phyloP scores from a whole-genome alignment of 306 rosid genomes.

The Albizia julibrissin region DNA sequence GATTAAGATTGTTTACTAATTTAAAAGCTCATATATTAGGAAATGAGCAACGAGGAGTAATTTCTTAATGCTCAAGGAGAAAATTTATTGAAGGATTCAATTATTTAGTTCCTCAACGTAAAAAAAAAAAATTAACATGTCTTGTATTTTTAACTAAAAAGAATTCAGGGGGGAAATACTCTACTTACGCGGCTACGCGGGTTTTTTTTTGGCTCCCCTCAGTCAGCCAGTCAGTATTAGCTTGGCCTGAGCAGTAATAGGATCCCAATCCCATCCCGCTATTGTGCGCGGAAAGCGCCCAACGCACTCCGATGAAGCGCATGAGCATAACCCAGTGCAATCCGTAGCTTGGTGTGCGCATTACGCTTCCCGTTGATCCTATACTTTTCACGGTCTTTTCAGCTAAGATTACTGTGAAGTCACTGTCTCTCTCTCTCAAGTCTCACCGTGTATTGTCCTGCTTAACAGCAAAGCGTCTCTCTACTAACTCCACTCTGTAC shows the following conservation, averaged over 20 bases:
- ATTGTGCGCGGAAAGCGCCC: conserved; percentile 30
- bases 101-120: neutral
- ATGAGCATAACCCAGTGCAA: neutral
- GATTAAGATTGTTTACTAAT: neutral
- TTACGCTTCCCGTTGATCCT: conserved; percentile 43
- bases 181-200: neutral
- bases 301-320: neutral
- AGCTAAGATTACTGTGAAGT: conserved; percentile 1
- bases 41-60: no score
- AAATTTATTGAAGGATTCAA: neutral
- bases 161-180: no score
- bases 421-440: conserved; percentile 44
- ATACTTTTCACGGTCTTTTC: conserved; percentile 15
- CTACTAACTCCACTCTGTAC: conserved; percentile 28
- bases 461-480: conserved; percentile 49
- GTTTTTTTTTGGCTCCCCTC: neutral
- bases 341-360: conserved; percentile 43
- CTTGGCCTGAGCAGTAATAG: neutral
- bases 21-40: neutral
- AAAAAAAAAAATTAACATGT: neutral
- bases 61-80: neutral
- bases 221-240: neutral
- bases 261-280: neutral
- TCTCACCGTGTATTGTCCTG: conserved; percentile 44
- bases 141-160: no score